phyloP scores from a whole-genome alignment of 805 yeast genomes.

The Ogataea methanolica region DNA sequence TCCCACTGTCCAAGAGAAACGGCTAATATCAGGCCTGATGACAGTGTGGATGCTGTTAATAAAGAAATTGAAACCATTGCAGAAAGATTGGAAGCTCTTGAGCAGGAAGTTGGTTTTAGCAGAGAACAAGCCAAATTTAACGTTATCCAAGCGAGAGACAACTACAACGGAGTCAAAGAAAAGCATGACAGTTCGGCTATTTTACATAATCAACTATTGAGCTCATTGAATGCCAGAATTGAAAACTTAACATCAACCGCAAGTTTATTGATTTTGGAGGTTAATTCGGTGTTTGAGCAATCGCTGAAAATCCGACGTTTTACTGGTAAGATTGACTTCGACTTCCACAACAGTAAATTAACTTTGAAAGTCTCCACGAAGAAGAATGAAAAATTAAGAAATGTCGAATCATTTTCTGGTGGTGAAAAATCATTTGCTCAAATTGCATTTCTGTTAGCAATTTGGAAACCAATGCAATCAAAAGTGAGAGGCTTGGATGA shows the following conservation, averaged over 20 bases:
- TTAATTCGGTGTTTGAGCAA: constrained; percentile 51
- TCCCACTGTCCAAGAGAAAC: constrained; percentile 45
- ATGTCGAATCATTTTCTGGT: constrained; percentile 84
- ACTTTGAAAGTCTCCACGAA: constrained; percentile 59
- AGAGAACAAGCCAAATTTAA: constrained; percentile 51
- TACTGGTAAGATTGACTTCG: constrained; percentile 66
- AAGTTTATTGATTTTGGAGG: constrained; percentile 40
- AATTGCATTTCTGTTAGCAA: constrained; percentile 77
- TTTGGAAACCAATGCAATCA: constrained; percentile 92
- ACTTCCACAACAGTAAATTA: constrained; percentile 45
- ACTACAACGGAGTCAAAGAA: constrained; percentile 37
- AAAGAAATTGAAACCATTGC: constrained; percentile 44
- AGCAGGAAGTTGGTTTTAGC: constrained; percentile 47
- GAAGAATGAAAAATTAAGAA: constrained; percentile 53
- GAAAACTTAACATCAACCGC: constrained; percentile 38
- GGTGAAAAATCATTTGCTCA: constrained; percentile 97
- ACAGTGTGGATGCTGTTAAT: constrained; percentile 44
- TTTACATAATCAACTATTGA: constrained; percentile 25
- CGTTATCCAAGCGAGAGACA: constrained; percentile 39
- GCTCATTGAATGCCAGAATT: constrained; percentile 40
- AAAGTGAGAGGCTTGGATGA: constrained; percentile 90
- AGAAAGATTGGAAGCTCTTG: constrained; percentile 45
- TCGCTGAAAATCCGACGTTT: constrained; percentile 66
- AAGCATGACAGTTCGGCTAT: constrained; percentile 33
- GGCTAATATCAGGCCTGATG: constrained; percentile 35